Percentiles rank a stretch among this genome's conserved stretches.
Conservation (phyloP, 805 yeast species). For the Starmerella davenportii region DNA sequence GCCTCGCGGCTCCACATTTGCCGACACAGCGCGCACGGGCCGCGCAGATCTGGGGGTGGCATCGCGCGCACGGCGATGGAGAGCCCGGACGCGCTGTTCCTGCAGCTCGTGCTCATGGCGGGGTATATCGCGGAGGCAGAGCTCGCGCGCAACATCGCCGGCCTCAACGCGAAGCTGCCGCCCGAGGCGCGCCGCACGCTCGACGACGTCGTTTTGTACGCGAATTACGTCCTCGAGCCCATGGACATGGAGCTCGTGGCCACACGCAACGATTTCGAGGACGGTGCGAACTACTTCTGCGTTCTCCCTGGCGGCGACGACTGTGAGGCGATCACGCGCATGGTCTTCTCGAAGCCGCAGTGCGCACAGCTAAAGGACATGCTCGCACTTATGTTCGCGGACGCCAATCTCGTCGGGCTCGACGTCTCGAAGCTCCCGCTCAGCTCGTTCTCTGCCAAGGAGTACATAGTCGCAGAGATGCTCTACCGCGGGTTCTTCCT, state of each 20-base stretch:
- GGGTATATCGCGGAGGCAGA: neutral
- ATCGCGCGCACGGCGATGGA: neutral
- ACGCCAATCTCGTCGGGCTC: constrained; percentile 6
- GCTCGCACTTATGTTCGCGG: constrained; percentile 6
- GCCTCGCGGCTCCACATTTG: neutral
- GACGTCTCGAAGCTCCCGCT: constrained; percentile 1
- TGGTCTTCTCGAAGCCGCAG: constrained; percentile 1
- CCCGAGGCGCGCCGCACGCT: neutral
- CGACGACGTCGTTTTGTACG: neutral
- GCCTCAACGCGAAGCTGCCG: constrained; percentile 3
- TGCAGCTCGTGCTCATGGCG: constrained; percentile 5
- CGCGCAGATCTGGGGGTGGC: too few relatives aligned
- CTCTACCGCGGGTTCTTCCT: neutral
- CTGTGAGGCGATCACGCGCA: constrained; percentile 1
- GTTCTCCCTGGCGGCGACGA: constrained; percentile 4
- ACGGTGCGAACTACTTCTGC: constrained; percentile 2
- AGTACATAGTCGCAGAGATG: constrained; percentile 1
- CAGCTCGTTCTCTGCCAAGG: constrained; percentile 2
- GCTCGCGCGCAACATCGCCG: neutral
- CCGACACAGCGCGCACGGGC: neutral
- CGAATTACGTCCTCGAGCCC: constrained; percentile 3
- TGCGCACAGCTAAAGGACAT: constrained; percentile 10
- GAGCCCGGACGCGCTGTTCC: neutral
- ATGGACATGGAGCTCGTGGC: constrained; percentile 7
- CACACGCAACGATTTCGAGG: constrained; percentile 8